Conservation (phyloP, 306 rosid genomes). For the Myrica gale region DNA sequence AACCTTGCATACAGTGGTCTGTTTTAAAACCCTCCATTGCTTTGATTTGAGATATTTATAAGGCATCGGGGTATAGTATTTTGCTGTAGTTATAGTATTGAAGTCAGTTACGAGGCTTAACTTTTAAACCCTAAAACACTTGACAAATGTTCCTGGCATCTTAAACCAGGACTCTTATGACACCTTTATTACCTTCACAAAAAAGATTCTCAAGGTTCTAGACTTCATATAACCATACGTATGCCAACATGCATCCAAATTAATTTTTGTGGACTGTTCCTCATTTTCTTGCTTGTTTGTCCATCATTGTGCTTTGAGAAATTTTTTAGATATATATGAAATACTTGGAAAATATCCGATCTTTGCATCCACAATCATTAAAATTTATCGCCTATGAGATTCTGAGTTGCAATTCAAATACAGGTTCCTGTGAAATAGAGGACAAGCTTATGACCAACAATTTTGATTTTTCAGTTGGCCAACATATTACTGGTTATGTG, state of each 20-base stretch:
- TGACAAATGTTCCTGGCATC: background rate
- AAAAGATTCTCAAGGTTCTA: background rate
- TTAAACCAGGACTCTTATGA: background rate
- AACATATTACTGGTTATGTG: slow-evolving; percentile 65
- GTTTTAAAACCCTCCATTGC: background rate
- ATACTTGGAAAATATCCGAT: background rate
- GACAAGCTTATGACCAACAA: slow-evolving; percentile 32
- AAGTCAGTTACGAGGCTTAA: background rate
- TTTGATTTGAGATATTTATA: background rate
- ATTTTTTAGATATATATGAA: too few relatives aligned
- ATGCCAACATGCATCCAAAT: background rate
- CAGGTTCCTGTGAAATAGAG: slow-evolving; percentile 52
- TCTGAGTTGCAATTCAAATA: slow-evolving; percentile 29
- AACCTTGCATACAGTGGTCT: slow-evolving; percentile 5
- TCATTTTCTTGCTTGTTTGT: background rate
- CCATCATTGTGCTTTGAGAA: background rate
- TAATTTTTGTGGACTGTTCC: background rate
- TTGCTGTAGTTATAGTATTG: too few relatives aligned
- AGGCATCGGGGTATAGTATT: too few relatives aligned
- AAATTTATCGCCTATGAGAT: slow-evolving; percentile 10
- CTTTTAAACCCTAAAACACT: too few relatives aligned
- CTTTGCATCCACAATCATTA: slow-evolving; percentile 8
- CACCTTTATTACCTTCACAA: background rate
- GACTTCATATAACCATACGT: background rate
- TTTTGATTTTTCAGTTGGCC: slow-evolving; percentile 56